phyloP scores from a whole-genome alignment of 106 monocot genomes.

The Agapanthus africanus region DNA sequence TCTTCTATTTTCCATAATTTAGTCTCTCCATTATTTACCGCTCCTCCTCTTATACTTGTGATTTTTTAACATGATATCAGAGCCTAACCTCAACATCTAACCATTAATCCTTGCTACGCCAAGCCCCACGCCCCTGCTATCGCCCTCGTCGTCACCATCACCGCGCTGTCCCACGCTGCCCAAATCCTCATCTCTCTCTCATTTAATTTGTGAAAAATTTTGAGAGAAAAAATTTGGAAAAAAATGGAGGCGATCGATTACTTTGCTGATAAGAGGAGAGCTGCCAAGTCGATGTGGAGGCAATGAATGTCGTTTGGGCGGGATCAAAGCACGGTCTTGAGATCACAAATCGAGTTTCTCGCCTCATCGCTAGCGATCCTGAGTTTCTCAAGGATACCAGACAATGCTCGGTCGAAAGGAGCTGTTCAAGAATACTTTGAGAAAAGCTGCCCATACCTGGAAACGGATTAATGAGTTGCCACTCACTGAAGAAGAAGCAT shows the following conservation, averaged over 20 bases:
- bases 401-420: conserved; percentile 63
- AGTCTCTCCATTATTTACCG: too few relatives aligned
- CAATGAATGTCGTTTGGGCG: conserved; percentile 92
- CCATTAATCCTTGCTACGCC: too few relatives aligned
- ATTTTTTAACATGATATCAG: too few relatives aligned
- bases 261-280: conserved; percentile 60
- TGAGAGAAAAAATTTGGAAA: not conserved
- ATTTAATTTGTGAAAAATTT: not conserved
- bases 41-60: too few relatives aligned
- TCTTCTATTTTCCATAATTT: too few relatives aligned
- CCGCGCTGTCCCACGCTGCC: too few relatives aligned
- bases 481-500: conserved; percentile 72
- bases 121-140: too few relatives aligned
- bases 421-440: conserved; percentile 70
- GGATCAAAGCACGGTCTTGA: conserved; percentile 63
- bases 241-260: conserved; percentile 39
- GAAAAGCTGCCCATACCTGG: conserved; percentile 64
- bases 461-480: conserved; percentile 71
- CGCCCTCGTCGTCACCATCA: too few relatives aligned
- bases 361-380: conserved; percentile 81
- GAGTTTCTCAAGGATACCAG: conserved; percentile 71
- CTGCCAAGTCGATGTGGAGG: conserved; percentile 66
- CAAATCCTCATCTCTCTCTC: too few relatives aligned
- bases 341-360: conserved; percentile 63
- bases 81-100: too few relatives aligned